phyloP scores from a whole-genome alignment of 169 alveolate species.

The Cryptosporidium baileyi region DNA sequence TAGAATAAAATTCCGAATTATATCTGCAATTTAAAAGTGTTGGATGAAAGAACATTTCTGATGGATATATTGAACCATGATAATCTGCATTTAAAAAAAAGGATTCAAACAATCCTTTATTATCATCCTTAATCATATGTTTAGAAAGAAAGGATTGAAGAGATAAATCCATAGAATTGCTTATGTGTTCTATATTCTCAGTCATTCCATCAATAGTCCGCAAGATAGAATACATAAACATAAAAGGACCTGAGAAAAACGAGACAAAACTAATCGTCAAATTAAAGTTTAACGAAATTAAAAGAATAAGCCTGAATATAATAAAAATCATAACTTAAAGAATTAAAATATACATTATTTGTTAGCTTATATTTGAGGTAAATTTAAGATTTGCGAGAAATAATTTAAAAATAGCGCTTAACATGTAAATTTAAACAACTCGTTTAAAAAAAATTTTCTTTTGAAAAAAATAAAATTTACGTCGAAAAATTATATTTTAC shows the following conservation, averaged over 20 bases:
- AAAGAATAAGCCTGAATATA: too few relatives aligned
- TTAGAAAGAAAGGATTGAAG: constrained; percentile 55
- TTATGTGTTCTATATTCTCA: constrained; percentile 48
- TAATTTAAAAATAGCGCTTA: too few relatives aligned
- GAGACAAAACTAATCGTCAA: constrained; percentile 23
- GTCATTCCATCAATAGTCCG: constrained; percentile 64
- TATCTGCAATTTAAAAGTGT: not conserved
- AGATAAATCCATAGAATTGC: constrained; percentile 53
- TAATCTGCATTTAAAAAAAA: constrained; percentile 21
- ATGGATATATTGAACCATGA: constrained; percentile 48
- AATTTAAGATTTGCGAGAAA: too few relatives aligned
- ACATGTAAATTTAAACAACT: too few relatives aligned
- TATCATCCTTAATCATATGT: not conserved
- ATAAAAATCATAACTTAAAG: too few relatives aligned
- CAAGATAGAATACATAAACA: constrained; percentile 26
- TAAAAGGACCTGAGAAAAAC: constrained; percentile 29
- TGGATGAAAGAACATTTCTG: constrained; percentile 24
- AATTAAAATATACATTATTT: too few relatives aligned
- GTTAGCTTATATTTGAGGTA: too few relatives aligned
- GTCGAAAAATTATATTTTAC: too few relatives aligned
- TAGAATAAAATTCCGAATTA: not conserved
- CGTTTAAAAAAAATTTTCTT: too few relatives aligned
- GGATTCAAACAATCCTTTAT: not conserved
- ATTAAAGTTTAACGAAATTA: not conserved
- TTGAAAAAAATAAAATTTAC: too few relatives aligned